These are phyloP conservation scores for Penicillium crystallinum DNA, from an alignment of 495 filamentous ascomycete species.

Conservation along the genomic window DNA sequence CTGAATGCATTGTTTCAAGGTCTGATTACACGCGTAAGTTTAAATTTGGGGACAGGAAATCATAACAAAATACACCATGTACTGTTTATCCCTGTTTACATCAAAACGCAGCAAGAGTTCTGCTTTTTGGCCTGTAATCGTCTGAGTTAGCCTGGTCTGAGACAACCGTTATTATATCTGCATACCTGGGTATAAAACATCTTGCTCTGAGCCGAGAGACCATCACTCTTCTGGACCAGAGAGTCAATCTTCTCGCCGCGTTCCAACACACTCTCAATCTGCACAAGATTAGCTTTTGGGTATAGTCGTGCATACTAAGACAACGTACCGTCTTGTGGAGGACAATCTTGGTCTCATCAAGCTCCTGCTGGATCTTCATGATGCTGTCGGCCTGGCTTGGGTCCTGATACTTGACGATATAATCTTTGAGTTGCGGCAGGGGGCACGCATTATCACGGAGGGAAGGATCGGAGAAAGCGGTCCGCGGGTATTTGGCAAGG, in stretches of 20 bases:
- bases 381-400: conserved; percentile 84
- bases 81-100: conserved; percentile 41
- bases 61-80: background rate
- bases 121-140: conserved; percentile 79
- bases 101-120: conserved; percentile 85
- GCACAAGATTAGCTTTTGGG: background rate
- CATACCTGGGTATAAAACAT: conserved; percentile 85
- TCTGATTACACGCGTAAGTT: conserved; percentile 14
- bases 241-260: conserved; percentile 84
- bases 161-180: background rate
- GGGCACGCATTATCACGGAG: conserved; percentile 33
- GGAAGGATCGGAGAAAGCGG: conserved; percentile 53
- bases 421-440: conserved; percentile 70
- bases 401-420: conserved; percentile 85
- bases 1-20: conserved; percentile 5
- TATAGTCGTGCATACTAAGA: background rate
- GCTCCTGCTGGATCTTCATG: conserved; percentile 91
- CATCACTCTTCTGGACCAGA: conserved; percentile 82
- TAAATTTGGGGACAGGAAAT: conserved; percentile 1
- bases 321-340: conserved; percentile 74
- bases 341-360: conserved; percentile 97
- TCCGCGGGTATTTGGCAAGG: conserved; percentile 69
- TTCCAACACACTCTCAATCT: conserved; percentile 79
- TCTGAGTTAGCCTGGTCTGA: background rate
- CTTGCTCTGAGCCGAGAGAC: conserved; percentile 83